These are phyloP conservation scores for Lichtheimia ramosa DNA, from an alignment of 371 early-diverging fungal species.

Conservation along the genomic window DNA sequence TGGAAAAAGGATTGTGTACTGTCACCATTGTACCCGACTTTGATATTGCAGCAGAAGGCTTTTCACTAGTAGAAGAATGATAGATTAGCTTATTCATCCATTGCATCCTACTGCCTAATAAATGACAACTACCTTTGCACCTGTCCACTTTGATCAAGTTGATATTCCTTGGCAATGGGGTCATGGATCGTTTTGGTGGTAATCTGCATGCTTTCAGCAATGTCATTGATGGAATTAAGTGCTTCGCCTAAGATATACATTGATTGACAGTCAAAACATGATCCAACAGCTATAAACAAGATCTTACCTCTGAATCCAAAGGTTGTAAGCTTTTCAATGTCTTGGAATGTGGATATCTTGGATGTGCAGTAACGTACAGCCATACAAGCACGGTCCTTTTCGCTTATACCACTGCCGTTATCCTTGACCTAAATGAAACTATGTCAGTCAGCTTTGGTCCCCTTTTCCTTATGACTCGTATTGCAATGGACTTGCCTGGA, in stretches of 20 bases:
- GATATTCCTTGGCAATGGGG: conserved; percentile 28
- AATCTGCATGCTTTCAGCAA: conserved; percentile 29
- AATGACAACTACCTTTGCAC: no score
- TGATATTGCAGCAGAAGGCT: conserved; percentile 10
- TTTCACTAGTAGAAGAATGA: conserved; percentile 7
- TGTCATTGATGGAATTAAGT: conserved; percentile 51
- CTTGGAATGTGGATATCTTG: conserved; percentile 65
- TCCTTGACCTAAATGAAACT: conserved; percentile 39
- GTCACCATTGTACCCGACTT: conserved; percentile 35
- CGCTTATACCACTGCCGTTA: conserved; percentile 60
- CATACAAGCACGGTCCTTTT: conserved; percentile 35
- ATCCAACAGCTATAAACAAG: no score
- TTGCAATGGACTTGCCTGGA: conserved; percentile 21
- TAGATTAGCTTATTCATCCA: no score
- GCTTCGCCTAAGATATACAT: conserved; percentile 44
- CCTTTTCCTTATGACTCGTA: no score
- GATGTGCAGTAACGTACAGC: conserved; percentile 68
- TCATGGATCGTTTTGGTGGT: conserved; percentile 40
- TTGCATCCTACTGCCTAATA: no score
- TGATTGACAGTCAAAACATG: no score
- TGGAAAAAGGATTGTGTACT: conserved; percentile 37
- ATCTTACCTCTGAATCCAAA: conserved; percentile 78
- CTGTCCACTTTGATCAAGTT: conserved; percentile 27
- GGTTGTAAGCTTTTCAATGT: conserved; percentile 47
- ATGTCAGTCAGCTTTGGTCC: neutral